Percentiles rank a stretch among this genome's conserved stretches.
These are phyloP conservation scores for Apophysomyces trapeziformis DNA, from an alignment of 371 early-diverging fungal species.

Conservation along the genomic window DNA sequence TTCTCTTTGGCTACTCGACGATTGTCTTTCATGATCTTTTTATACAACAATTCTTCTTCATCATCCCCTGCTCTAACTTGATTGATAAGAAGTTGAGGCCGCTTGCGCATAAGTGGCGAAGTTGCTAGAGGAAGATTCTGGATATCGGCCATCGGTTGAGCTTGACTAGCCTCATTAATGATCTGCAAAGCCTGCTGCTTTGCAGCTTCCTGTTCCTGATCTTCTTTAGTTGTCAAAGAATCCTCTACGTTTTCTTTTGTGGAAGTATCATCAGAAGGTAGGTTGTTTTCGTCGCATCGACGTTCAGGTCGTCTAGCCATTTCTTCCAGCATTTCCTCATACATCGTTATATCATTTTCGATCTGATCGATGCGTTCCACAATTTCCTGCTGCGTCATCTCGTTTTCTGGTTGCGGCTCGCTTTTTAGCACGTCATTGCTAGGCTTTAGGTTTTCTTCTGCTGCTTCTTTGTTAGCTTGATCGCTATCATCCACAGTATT, in stretches of 20 bases:
- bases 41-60: constrained; percentile 47
- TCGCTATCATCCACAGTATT: neutral
- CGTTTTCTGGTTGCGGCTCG: constrained; percentile 3
- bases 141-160: constrained; percentile 27
- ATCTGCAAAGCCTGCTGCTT: constrained; percentile 48
- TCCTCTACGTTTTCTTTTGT: constrained; percentile 17
- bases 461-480: neutral
- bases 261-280: neutral
- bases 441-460: constrained; percentile 1
- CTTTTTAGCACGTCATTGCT: constrained; percentile 3
- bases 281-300: neutral
- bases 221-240: constrained; percentile 22
- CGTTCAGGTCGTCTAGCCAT: constrained; percentile 28
- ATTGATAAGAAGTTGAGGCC: constrained; percentile 50
- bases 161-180: constrained; percentile 33
- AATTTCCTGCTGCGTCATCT: constrained; percentile 53
- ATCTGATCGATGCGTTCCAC: constrained; percentile 57
- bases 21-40: constrained; percentile 65
- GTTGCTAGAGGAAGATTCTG: constrained; percentile 27
- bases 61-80: constrained; percentile 46
- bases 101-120: constrained; percentile 42
- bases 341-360: constrained; percentile 51
- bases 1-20: constrained; percentile 56
- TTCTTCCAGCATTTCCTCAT: constrained; percentile 48
- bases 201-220: constrained; percentile 37